These are phyloP conservation scores for Uronychia setigera DNA, from an alignment of 73 alveolate species.

Conservation along the genomic window DNA sequence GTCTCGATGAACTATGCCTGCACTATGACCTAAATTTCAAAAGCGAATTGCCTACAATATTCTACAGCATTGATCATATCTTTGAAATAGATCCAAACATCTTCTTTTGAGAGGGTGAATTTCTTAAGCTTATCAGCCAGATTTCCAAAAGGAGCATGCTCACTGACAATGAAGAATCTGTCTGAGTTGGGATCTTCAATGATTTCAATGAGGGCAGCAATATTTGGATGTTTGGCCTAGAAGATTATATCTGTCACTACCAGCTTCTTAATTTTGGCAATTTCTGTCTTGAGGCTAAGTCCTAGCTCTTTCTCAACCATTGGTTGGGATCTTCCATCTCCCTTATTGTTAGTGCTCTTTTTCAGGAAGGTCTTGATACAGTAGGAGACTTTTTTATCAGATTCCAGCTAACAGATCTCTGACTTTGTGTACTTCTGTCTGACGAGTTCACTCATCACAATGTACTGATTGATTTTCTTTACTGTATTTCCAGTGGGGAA, in stretches of 20 bases:
- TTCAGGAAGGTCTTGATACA: constrained; percentile 16
- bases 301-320: constrained; percentile 13
- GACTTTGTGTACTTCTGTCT: not conserved
- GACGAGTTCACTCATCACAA: not conserved
- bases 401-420: not conserved
- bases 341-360: constrained; percentile 13
- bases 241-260: not conserved
- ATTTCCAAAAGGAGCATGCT: constrained; percentile 13
- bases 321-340: not conserved
- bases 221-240: constrained; percentile 34
- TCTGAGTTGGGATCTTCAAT: constrained; percentile 23
- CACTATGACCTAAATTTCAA: constrained; percentile 59
- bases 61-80: constrained; percentile 72
- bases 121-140: constrained; percentile 5
- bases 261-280: constrained; percentile 47
- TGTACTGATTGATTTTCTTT: constrained; percentile 43
- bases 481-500: not conserved
- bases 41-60: constrained; percentile 54
- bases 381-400: not conserved
- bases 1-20: constrained; percentile 79
- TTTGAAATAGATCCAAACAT: constrained; percentile 36
- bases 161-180: constrained; percentile 26
- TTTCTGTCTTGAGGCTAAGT: constrained; percentile 25
- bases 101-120: constrained; percentile 8
- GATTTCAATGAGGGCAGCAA: constrained; percentile 24